These are phyloP conservation scores for Alternaria sp. DNA, from an alignment of 2,329 filamentous ascomycete genomes.

Conservation along the genomic window DNA sequence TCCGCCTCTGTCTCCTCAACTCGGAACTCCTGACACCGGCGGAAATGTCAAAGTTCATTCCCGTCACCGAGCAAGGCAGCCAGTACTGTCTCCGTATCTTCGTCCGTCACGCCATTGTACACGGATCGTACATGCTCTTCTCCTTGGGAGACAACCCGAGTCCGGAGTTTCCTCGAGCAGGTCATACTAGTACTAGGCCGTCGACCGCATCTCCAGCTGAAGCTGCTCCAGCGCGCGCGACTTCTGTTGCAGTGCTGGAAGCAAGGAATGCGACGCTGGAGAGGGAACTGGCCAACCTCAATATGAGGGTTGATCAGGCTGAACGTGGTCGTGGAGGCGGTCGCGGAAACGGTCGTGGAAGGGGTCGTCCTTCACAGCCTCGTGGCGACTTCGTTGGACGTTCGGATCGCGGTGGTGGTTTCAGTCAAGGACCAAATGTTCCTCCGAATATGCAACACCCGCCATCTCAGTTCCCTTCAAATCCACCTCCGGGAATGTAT, in stretches of 20 bases:
- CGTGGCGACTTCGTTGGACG: not conserved
- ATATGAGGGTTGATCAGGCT: no score
- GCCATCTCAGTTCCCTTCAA: not conserved
- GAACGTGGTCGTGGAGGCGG: not conserved
- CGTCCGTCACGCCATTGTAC: constrained; percentile 9
- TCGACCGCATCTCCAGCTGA: not conserved
- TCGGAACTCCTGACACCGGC: not conserved
- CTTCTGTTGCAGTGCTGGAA: not conserved
- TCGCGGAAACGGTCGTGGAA: not conserved
- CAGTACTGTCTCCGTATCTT: constrained; percentile 9
- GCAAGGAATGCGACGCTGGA: not conserved
- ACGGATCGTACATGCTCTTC: constrained; percentile 1
- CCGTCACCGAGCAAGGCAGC: not conserved
- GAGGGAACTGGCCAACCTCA: not conserved
- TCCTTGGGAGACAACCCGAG: constrained; percentile 7
- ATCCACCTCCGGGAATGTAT: not conserved
- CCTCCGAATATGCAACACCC: not conserved
- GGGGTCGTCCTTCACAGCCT: not conserved
- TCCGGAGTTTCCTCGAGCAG: constrained; percentile 3
- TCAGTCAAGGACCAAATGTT: not conserved
- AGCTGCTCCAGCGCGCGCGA: not conserved
- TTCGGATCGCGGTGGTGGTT: not conserved
- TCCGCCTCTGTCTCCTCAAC: constrained; percentile 12
- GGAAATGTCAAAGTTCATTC: not conserved
- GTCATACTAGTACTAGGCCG: not conserved